phyloP scores from a whole-genome alignment of 2,329 filamentous ascomycete genomes.

The Dissoconium aciculare region DNA sequence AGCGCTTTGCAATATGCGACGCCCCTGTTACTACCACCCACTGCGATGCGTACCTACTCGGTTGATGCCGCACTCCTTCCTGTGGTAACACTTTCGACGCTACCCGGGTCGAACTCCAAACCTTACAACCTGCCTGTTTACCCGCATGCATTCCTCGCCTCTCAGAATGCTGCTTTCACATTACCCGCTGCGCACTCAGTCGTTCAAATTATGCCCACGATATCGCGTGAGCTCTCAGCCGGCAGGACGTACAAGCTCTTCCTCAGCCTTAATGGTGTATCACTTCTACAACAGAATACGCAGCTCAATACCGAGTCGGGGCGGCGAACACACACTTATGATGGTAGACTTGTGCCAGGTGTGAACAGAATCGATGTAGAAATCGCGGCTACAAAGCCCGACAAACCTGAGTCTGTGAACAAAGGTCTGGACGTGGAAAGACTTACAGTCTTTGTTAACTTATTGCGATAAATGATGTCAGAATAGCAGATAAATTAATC shows the following conservation, averaged over 20 bases:
- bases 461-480: constrained; percentile 43
- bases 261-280: constrained; percentile 52
- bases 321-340: constrained; percentile 52
- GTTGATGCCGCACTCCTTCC: constrained; percentile 50
- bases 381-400: constrained; percentile 46
- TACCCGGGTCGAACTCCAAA: constrained; percentile 29
- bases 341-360: constrained; percentile 54
- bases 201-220: constrained; percentile 53
- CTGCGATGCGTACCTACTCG: constrained; percentile 18
- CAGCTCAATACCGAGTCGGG: constrained; percentile 21
- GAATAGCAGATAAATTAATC: too few species aligned
- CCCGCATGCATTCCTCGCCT: constrained; percentile 49
- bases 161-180: constrained; percentile 59
- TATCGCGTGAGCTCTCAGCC: constrained; percentile 43
- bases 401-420: constrained; percentile 18
- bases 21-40: constrained; percentile 25
- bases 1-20: constrained; percentile 21
- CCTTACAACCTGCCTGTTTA: constrained; percentile 50
- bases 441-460: constrained; percentile 58
- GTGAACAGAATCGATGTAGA: constrained; percentile 69
- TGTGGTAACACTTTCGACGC: constrained; percentile 41
- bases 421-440: constrained; percentile 55
- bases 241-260: constrained; percentile 63
- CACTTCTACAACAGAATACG: constrained; percentile 40
- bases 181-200: constrained; percentile 53